Percentiles rank a stretch among this genome's conserved stretches.
Evolutionary conservation across 192 early-diverging fungal species (phyloP).

Genomic region (Glomus cerebriforme): DNA sequence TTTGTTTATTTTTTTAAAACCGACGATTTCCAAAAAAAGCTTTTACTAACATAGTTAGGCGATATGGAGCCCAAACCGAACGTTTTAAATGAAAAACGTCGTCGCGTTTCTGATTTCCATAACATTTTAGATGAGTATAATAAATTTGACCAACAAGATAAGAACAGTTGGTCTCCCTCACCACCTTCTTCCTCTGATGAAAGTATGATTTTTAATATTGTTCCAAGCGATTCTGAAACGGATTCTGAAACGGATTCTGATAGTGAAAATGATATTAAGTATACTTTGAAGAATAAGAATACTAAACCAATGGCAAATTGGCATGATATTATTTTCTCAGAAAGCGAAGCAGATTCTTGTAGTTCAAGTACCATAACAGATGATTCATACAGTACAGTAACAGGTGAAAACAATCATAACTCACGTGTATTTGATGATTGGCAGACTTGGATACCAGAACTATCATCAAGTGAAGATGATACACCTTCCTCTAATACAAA

Average conservation of each 20-base stretch:
- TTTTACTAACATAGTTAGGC: too few species aligned
- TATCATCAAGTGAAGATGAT: background rate
- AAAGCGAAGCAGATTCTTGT: background rate
- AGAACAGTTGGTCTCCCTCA: background rate
- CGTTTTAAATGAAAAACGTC: background rate
- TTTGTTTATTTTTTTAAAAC: too few species aligned
- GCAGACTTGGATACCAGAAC: background rate
- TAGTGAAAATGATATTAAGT: background rate
- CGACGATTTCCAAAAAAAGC: too few species aligned
- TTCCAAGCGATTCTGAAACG: background rate
- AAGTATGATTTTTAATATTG: background rate
- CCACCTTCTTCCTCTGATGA: background rate
- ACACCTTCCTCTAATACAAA: background rate
- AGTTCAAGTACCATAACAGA: background rate
- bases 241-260: background rate
- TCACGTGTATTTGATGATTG: background rate
- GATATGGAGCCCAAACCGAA: background rate
- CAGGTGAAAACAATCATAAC: background rate
- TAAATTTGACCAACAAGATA: background rate
- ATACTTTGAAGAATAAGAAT: background rate
- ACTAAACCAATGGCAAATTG: too few species aligned
- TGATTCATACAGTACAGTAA: background rate
- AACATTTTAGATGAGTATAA: background rate
- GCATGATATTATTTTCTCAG: background rate
- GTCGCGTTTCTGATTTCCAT: background rate